Percentiles rank a stretch among this genome's conserved stretches.
Evolutionary conservation across 192 early-diverging fungal genomes (phyloP).

Genomic region (Pecoramyces ruminantium): DNA sequence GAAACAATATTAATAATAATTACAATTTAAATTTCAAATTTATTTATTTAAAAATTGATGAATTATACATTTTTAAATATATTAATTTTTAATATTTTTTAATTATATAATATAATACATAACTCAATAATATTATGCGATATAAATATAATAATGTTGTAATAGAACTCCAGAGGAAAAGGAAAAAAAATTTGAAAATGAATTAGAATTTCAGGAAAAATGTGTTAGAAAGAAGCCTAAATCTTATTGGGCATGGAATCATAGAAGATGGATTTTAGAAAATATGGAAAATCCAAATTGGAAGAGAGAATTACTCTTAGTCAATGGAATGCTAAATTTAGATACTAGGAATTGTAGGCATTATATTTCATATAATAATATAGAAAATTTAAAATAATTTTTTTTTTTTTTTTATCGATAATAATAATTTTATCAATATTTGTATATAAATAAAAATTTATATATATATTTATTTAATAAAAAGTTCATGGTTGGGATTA

Average conservation of each 20-base stretch:
- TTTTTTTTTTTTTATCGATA: too few relatives aligned
- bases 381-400: too few relatives aligned
- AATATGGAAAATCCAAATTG: conserved; percentile 59
- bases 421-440: too few relatives aligned
- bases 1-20: too few relatives aligned
- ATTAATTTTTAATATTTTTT: too few relatives aligned
- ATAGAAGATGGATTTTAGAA: conserved; percentile 78
- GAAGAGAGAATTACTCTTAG: conserved; percentile 58
- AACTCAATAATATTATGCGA: conserved; percentile 3
- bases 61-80: too few relatives aligned
- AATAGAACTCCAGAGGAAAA: conserved; percentile 14
- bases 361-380: too few relatives aligned
- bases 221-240: conserved; percentile 66
- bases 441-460: too few relatives aligned
- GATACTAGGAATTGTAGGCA: conserved; percentile 83
- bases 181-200: conserved; percentile 24
- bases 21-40: too few relatives aligned
- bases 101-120: too few relatives aligned
- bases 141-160: not conserved
- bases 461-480: too few relatives aligned
- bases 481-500: conserved; percentile 95
- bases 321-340: conserved; percentile 57
- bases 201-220: conserved; percentile 62
- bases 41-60: too few relatives aligned
- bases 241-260: conserved; percentile 96